phyloP scores from a whole-genome alignment of 176 grass and related monocot genomes.

The Musa beccarii region DNA sequence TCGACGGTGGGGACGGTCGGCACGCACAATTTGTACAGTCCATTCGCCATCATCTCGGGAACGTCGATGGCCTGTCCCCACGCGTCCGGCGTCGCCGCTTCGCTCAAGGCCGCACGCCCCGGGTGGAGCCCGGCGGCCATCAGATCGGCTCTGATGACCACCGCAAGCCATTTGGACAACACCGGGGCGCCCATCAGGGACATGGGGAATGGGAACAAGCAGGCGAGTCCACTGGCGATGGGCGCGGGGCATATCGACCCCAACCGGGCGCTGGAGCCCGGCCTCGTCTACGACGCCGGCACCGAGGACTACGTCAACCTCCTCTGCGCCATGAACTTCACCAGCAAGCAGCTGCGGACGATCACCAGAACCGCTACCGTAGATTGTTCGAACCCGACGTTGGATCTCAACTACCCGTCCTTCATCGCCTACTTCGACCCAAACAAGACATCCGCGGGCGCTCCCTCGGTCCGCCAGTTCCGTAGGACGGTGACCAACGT shows the following conservation, averaged over 20 bases:
- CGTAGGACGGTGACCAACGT: constrained; percentile 51
- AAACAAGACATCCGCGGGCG: not conserved
- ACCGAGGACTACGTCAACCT: constrained; percentile 45
- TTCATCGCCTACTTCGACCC: constrained; percentile 55
- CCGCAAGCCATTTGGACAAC: constrained; percentile 18
- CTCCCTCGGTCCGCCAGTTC: constrained; percentile 12
- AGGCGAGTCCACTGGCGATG: constrained; percentile 44
- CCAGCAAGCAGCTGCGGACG: not conserved
- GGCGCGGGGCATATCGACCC: constrained; percentile 60
- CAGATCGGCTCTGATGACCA: constrained; percentile 68
- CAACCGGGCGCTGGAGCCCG: constrained; percentile 60
- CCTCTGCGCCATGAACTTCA: constrained; percentile 65
- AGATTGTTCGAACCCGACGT: constrained; percentile 39
- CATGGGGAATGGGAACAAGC: not conserved
- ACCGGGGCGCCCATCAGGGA: constrained; percentile 6
- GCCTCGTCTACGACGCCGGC: constrained; percentile 56
- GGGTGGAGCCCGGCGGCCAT: constrained; percentile 59
- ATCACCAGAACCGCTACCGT: constrained; percentile 13
- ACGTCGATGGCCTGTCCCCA: constrained; percentile 84
- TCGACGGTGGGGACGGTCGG: constrained; percentile 9
- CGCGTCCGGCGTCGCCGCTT: constrained; percentile 37
- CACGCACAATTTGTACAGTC: constrained; percentile 25
- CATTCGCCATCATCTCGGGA: constrained; percentile 49
- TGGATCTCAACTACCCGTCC: constrained; percentile 82
- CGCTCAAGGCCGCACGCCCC: constrained; percentile 44